phyloP scores from a whole-genome alignment of 768 basidiomycete genomes.

The Suillus clintonianus region DNA sequence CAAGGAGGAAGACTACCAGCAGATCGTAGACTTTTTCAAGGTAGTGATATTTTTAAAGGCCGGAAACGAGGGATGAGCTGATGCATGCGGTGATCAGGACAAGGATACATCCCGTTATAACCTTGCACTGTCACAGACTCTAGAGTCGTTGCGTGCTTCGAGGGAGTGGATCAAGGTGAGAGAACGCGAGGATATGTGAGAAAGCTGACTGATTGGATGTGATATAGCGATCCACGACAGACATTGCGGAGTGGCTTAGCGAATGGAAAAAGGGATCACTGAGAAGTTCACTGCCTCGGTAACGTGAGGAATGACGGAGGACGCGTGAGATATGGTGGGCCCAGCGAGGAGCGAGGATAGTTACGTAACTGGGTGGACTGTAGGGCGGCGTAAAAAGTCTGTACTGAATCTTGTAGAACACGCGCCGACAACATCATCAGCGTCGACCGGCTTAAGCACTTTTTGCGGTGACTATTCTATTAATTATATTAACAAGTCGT shows the following conservation, averaged over 20 bases:
- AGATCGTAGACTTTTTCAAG: constrained; percentile 74
- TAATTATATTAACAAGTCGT: not conserved
- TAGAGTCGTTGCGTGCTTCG: constrained; percentile 68
- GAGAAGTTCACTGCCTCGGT: not conserved
- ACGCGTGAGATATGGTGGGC: not conserved
- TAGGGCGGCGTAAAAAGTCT: not conserved
- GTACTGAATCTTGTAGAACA: not conserved
- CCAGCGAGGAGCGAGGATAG: not conserved
- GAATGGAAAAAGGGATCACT: constrained; percentile 28
- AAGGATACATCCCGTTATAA: constrained; percentile 73
- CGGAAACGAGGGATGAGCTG: constrained; percentile 10
- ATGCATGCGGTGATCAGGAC: constrained; percentile 37
- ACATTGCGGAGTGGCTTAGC: constrained; percentile 57
- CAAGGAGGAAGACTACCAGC: constrained; percentile 65
- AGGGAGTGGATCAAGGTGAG: constrained; percentile 62
- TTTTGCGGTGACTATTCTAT: too few relatives aligned
- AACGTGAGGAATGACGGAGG: not conserved
- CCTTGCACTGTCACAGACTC: constrained; percentile 61
- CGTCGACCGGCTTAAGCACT: not conserved
- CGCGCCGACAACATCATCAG: not conserved
- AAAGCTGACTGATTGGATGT: not conserved
- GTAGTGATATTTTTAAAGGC: constrained; percentile 34
- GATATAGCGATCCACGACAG: constrained; percentile 56
- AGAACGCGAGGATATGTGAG: constrained; percentile 6
- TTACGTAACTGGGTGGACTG: not conserved